These are phyloP conservation scores for Dictyostelium citrinum DNA, from an alignment of 78 protist genomes.

Conservation along the genomic window DNA sequence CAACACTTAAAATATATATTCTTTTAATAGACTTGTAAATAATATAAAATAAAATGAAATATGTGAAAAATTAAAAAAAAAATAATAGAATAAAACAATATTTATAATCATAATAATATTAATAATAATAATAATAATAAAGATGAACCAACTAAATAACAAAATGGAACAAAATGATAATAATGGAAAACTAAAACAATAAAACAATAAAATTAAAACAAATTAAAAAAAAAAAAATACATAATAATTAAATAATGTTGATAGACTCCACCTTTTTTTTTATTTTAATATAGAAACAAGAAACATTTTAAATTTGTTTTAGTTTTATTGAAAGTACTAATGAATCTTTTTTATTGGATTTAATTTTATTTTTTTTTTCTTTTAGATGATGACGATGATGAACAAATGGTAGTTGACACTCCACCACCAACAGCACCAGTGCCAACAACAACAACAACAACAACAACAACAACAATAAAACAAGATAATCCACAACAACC, in stretches of 20 bases:
- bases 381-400: constrained; percentile 28
- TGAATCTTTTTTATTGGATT: background rate
- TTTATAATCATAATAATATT: background rate
- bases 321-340: background rate
- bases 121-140: background rate
- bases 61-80: background rate
- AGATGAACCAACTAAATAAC: background rate
- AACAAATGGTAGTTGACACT: constrained; percentile 1
- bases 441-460: background rate
- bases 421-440: background rate
- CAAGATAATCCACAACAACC: background rate
- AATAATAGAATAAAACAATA: background rate
- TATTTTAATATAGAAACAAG: background rate
- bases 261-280: background rate
- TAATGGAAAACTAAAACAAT: background rate
- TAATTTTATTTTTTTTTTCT: background rate
- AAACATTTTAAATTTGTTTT: background rate
- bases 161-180: background rate
- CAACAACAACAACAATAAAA: background rate
- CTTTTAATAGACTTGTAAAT: background rate
- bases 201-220: background rate
- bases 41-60: background rate
- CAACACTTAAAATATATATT: background rate
- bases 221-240: background rate
- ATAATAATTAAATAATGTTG: background rate